phyloP scores from a whole-genome alignment of 2,329 filamentous ascomycete species.

The Hymenoscyphus infarciens region DNA sequence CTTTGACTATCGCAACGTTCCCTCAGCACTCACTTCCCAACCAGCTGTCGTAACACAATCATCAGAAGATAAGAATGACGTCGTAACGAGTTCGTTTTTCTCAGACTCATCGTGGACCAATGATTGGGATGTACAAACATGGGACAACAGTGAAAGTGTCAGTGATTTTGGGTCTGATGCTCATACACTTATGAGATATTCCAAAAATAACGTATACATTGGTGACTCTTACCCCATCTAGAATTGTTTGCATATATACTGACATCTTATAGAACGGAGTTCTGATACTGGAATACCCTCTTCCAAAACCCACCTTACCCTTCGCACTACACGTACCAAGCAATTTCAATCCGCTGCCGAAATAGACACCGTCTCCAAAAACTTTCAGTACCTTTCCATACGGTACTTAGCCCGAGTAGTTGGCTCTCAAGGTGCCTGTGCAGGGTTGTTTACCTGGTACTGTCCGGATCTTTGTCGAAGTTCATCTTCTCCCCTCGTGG shows the following conservation, averaged over 20 bases:
- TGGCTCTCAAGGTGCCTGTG: neutral
- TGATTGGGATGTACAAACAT: neutral
- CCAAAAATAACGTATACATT: neutral
- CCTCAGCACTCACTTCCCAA: neutral
- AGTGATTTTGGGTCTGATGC: neutral
- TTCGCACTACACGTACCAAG: neutral
- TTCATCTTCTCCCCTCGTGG: neutral
- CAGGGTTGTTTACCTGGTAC: neutral
- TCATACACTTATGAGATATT: neutral
- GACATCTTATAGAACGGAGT: neutral
- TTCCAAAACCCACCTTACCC: neutral
- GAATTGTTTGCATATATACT: neutral
- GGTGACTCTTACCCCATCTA: neutral
- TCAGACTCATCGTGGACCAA: neutral
- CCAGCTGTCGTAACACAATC: neutral
- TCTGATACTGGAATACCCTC: neutral
- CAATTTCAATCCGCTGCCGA: neutral
- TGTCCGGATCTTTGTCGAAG: neutral
- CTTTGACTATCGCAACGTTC: neutral
- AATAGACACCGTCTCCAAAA: neutral
- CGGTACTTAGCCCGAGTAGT: neutral
- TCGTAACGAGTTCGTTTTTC: neutral
- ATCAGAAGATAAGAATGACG: neutral
- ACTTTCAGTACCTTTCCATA: neutral
- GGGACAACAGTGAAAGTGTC: neutral